Conservation (phyloP, 257 asterid species). For the Solanum chilense region DNA sequence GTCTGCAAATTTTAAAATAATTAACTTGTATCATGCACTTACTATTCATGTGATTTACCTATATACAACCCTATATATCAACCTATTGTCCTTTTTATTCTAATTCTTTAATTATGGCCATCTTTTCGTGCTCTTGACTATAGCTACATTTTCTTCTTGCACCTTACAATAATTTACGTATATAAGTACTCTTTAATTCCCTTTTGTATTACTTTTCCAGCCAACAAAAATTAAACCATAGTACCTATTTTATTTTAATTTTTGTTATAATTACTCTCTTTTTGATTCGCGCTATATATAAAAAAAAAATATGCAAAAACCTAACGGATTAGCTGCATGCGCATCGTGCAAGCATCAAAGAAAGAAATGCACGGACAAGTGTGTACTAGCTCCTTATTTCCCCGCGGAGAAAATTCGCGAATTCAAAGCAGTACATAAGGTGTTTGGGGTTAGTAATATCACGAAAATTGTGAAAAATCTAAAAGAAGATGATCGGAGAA, state of each 20-base stretch:
- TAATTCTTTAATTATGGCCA: conserved; percentile 6
- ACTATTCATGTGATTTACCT: conserved; percentile 32
- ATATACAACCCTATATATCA: neutral
- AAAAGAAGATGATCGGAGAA: conserved; percentile 36
- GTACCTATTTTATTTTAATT: neutral
- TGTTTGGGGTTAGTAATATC: conserved; percentile 76
- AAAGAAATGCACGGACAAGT: conserved; percentile 68
- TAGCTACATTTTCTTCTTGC: conserved; percentile 23
- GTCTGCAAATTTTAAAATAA: neutral
- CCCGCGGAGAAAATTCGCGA: conserved; percentile 42
- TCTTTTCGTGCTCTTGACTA: conserved; percentile 35
- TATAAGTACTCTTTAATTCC: conserved; percentile 11
- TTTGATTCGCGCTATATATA: neutral
- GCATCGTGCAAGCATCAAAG: conserved; percentile 98
- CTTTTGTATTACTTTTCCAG: neutral
- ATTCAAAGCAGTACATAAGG: conserved; percentile 70
- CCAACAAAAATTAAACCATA: neutral
- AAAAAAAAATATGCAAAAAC: neutral
- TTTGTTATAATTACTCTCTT: neutral
- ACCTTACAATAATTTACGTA: neutral
- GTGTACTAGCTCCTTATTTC: conserved; percentile 62
- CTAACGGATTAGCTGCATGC: conserved; percentile 39
- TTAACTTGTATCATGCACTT: neutral
- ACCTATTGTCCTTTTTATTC: neutral
- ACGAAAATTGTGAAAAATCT: conserved; percentile 37